Percentiles rank a stretch among this genome's conserved stretches.
Conservation (phyloP, 768 basidiomycete genomes). For the Lyophyllum semitale region DNA sequence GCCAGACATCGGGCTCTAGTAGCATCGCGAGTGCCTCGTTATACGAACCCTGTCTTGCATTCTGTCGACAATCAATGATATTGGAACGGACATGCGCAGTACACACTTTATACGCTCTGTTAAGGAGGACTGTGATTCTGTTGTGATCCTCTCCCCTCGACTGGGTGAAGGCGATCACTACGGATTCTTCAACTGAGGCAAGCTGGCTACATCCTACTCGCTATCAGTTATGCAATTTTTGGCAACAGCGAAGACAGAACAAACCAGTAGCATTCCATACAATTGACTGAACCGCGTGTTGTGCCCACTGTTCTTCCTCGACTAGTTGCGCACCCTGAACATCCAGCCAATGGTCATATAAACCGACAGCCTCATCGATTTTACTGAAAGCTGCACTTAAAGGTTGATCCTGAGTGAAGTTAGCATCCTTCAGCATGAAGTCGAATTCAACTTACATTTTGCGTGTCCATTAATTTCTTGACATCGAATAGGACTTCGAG, state of each 20-base stretch:
- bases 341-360: conserved; percentile 76
- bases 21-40: conserved; percentile 61
- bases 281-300: conserved; percentile 73
- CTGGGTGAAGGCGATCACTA: conserved; percentile 68
- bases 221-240: conserved; percentile 7
- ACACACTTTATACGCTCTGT: conserved; percentile 67
- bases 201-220: conserved; percentile 64
- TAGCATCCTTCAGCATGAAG: background rate
- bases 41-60: conserved; percentile 70
- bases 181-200: conserved; percentile 65
- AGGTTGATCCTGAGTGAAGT: conserved; percentile 60
- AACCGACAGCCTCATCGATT: conserved; percentile 62
- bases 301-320: conserved; percentile 68
- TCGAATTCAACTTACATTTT: conserved; percentile 45
- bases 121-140: conserved; percentile 59
- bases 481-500: conserved; percentile 78
- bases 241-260: conserved; percentile 6
- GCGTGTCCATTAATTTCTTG: conserved; percentile 69
- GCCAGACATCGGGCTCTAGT: conserved; percentile 72
- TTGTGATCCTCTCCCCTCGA: conserved; percentile 61
- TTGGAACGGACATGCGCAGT: background rate
- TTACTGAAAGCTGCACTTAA: conserved; percentile 68
- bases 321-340: conserved; percentile 46
- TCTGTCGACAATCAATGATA: conserved; percentile 35
- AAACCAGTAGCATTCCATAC: conserved; percentile 73